phyloP scores from a whole-genome alignment of 2,329 filamentous ascomycete genomes.

The Zasmidium citrigriseum region DNA sequence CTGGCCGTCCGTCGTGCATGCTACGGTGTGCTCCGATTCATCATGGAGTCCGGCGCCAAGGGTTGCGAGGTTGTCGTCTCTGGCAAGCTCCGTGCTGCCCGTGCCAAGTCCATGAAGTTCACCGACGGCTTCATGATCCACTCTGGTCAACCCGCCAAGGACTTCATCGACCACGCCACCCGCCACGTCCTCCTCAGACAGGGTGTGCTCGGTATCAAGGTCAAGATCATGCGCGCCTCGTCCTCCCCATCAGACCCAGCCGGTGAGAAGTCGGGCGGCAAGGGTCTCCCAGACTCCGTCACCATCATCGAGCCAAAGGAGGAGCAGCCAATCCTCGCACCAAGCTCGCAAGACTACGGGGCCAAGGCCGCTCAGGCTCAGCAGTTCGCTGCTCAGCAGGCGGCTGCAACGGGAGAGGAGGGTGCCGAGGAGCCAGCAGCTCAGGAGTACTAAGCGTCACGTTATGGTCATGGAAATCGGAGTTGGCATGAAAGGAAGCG shows the following conservation, averaged over 20 bases:
- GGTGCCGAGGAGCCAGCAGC: constrained; percentile 18
- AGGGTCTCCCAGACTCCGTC: constrained; percentile 96
- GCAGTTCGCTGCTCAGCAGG: constrained; percentile 60
- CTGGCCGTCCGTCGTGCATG: constrained; percentile 97
- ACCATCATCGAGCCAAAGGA: constrained; percentile 99
- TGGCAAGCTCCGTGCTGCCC: constrained; percentile 96
- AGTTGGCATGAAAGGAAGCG: constrained; percentile 9
- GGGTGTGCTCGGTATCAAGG: constrained; percentile 99
- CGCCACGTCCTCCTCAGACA: constrained; percentile 99
- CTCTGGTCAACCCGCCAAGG: constrained; percentile 98
- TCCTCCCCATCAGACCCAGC: constrained; percentile 70
- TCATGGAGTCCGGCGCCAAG: constrained; percentile 99
- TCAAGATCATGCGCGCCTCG: constrained; percentile 99
- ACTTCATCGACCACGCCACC: constrained; percentile 98
- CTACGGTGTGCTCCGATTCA: constrained; percentile 98
- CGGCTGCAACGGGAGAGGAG: constrained; percentile 35
- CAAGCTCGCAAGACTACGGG: constrained; percentile 97
- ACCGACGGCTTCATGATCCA: constrained; percentile 99
- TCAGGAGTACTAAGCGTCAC: constrained; percentile 20
- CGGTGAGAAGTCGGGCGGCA: constrained; percentile 97
- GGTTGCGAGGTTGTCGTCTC: constrained; percentile 99
- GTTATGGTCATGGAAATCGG: constrained; percentile 6
- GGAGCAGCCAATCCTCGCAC: constrained; percentile 91
- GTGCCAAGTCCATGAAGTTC: constrained; percentile 99
- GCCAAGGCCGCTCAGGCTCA: constrained; percentile 77